A percentile compares a stretch with the other conserved stretches of the same genome.
These are phyloP conservation scores for Colletotrichum orchidophilum DNA, from an alignment of 2,329 filamentous ascomycete genomes.

Conservation along the genomic window DNA sequence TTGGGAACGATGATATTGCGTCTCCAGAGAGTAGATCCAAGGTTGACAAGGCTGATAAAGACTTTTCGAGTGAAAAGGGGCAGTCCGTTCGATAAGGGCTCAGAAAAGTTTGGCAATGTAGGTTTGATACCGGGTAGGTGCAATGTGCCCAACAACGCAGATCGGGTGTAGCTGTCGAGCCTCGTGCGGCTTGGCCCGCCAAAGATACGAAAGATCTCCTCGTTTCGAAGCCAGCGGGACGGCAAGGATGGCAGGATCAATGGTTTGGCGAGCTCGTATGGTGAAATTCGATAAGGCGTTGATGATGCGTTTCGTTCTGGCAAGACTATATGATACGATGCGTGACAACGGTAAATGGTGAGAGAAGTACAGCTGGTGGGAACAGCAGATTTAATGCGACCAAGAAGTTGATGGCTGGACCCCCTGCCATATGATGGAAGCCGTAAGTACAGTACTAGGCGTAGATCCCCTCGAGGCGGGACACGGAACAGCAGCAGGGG, in stretches of 20 bases:
- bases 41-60: too few species aligned
- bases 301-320: neutral
- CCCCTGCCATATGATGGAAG: constrained; percentile 11
- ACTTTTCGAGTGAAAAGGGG: too few species aligned
- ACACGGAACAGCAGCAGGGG: constrained; percentile 1
- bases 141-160: too few species aligned
- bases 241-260: neutral
- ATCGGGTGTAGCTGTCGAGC: too few species aligned
- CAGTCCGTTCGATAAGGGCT: neutral
- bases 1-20: too few species aligned
- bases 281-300: neutral
- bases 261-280: neutral
- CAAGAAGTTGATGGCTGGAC: neutral
- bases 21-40: too few species aligned
- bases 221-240: neutral
- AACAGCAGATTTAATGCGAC: constrained; percentile 23
- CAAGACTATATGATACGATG: neutral
- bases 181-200: too few species aligned
- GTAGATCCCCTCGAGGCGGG: constrained; percentile 12
- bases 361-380: neutral
- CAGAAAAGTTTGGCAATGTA: neutral
- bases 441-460: constrained; percentile 17
- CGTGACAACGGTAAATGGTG: neutral
- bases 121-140: neutral
- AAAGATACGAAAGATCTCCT: neutral